phyloP scores from a whole-genome alignment of 1,284 basidiomycete genomes.

The Somion occarium region DNA sequence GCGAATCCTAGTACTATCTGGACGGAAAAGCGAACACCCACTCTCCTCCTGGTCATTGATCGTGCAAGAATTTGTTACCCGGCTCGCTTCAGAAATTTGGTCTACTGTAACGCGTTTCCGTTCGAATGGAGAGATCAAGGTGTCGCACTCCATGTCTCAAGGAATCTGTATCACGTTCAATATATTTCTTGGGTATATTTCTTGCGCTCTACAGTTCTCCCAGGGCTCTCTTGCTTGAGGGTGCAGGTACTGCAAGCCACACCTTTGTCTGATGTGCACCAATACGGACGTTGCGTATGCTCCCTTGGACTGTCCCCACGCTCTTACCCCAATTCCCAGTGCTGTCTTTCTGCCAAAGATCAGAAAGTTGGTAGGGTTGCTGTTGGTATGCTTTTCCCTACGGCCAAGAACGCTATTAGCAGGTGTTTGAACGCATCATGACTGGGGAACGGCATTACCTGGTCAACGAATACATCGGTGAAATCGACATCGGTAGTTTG shows the following conservation, averaged over 20 bases:
- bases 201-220: conserved; percentile 15
- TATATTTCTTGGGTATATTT: too few species aligned
- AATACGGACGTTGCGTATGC: conserved; percentile 21
- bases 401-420: not conserved
- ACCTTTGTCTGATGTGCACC: conserved; percentile 28
- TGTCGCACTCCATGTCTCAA: too few species aligned
- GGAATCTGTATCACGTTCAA: too few species aligned
- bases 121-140: too few species aligned
- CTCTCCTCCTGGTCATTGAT: too few species aligned
- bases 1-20: too few species aligned
- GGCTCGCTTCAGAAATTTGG: too few species aligned
- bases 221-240: conserved; percentile 11
- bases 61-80: too few species aligned
- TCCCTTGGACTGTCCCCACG: conserved; percentile 24
- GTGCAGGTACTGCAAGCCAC: conserved; percentile 23
- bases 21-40: too few species aligned
- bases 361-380: conserved; percentile 27
- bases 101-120: too few species aligned
- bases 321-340: conserved; percentile 29
- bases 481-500: conserved; percentile 30
- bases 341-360: conserved; percentile 34
- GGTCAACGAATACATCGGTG: conserved; percentile 31
- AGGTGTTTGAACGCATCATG: not conserved
- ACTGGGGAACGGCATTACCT: conserved; percentile 16
- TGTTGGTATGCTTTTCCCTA: conserved; percentile 26